Conservation (phyloP, 768 basidiomycete genomes). For the Pulveroboletus sp. region DNA sequence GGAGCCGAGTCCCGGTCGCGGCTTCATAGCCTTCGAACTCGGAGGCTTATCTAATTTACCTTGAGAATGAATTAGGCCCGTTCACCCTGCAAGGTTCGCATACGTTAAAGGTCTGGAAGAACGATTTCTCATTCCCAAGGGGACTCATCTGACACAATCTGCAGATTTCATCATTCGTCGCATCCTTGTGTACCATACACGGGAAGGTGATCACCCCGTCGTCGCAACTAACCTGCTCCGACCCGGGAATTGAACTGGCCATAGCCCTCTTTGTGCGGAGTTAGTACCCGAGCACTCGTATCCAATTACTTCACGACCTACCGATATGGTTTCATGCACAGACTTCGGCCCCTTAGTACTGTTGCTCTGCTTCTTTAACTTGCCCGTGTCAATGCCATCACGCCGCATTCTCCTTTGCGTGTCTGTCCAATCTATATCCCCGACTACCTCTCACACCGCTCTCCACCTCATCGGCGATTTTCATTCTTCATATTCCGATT, state of each 20-base stretch:
- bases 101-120: conserved; percentile 23
- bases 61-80: conserved; percentile 16
- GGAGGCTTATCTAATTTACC: conserved; percentile 32
- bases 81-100: conserved; percentile 8
- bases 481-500: conserved; percentile 25
- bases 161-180: conserved; percentile 2
- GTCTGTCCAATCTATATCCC: conserved; percentile 29
- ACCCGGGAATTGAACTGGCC: conserved; percentile 17
- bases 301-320: conserved; percentile 31
- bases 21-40: conserved; percentile 21
- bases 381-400: conserved; percentile 29
- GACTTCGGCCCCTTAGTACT: conserved; percentile 29
- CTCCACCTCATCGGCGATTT: conserved; percentile 26
- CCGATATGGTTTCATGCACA: conserved; percentile 33
- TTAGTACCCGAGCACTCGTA: conserved; percentile 30
- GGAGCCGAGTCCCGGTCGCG: conserved; percentile 13
- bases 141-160: conserved; percentile 19
- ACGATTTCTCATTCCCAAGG: conserved; percentile 14
- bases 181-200: conserved; percentile 7
- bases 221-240: conserved; percentile 30
- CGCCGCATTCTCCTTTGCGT: conserved; percentile 28
- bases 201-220: conserved; percentile 18
- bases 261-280: conserved; percentile 30
- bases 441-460: conserved; percentile 19
- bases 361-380: conserved; percentile 27